A percentile compares a stretch with the other conserved stretches of the same genome.
These are phyloP conservation scores for Zasmidium angulare DNA, from an alignment of 2,329 filamentous ascomycete species.

Conservation along the genomic window DNA sequence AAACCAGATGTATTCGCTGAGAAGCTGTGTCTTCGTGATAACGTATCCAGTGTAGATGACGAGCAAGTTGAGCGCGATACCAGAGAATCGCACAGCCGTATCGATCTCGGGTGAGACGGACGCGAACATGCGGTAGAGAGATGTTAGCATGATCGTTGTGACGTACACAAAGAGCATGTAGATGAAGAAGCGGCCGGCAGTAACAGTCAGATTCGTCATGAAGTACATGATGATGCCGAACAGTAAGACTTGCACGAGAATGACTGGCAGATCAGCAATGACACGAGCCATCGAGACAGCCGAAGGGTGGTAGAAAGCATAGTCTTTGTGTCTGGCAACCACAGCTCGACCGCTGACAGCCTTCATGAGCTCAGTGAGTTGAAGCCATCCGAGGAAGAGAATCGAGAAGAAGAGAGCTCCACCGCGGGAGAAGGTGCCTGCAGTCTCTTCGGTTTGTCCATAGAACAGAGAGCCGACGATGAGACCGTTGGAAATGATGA, in stretches of 20 bases:
- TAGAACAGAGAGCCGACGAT: slow-evolving; percentile 81
- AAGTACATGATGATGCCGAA: slow-evolving; percentile 84
- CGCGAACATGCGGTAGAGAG: slow-evolving; percentile 71
- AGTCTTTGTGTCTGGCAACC: slow-evolving; percentile 67
- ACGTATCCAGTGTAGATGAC: slow-evolving; percentile 67
- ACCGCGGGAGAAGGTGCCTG: slow-evolving; percentile 62
- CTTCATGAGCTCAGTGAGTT: slow-evolving; percentile 75
- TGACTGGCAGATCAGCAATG: slow-evolving; percentile 61
- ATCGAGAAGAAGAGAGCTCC: slow-evolving; percentile 67
- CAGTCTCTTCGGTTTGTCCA: slow-evolving; percentile 59
- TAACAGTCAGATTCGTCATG: slow-evolving; percentile 75
- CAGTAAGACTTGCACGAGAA: slow-evolving; percentile 58
- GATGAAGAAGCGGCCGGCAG: slow-evolving; percentile 76
- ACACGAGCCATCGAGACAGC: slow-evolving; percentile 63
- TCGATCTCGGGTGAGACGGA: slow-evolving; percentile 69
- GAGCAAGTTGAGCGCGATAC: slow-evolving; percentile 62
- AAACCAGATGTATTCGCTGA: slow-evolving; percentile 75
- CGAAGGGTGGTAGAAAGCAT: slow-evolving; percentile 69
- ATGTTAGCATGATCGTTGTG: slow-evolving; percentile 64
- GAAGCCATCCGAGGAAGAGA: slow-evolving; percentile 67
- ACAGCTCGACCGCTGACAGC: slow-evolving; percentile 71
- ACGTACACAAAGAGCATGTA: slow-evolving; percentile 70
- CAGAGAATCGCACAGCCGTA: slow-evolving; percentile 56
- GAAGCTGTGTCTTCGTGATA: slow-evolving; percentile 39
- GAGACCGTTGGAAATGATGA: slow-evolving; percentile 70